Evolutionary conservation across 2,329 filamentous ascomycete genomes (phyloP), one percentile per base, ranked within the genome.

Genomic region (Pseudopithomyces maydicus): DNA sequence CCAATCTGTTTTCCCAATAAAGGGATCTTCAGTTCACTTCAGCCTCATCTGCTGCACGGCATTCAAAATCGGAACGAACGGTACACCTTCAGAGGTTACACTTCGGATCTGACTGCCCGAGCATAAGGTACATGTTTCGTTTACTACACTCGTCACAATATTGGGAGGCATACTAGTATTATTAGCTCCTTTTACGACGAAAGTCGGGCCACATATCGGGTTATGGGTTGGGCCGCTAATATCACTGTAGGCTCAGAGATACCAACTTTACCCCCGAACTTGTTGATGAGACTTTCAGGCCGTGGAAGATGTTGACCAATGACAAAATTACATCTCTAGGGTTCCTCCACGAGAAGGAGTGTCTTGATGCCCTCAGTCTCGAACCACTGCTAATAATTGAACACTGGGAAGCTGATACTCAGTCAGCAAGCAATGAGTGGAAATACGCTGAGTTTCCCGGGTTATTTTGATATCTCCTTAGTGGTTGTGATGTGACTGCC

Each of bases 21-120:
- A 71, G 10, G 67, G 56, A 33, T 67, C 66, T 42, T 55, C 55
- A 32, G 71, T 69, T 67, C 67, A 71, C 45, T 72, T 63, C 54
- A 74, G 58, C 68, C 72, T 76, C 5, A 69, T 44, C 36, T 66
- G 61, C 54, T 74, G 71, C 17, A 56, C 62, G n/a, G 70, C 71
- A 52, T 60, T 66, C 49, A 76, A 55, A 1, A 70, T 64, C 10
- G 72, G 67, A 8, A 69, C 67, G 49, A 76, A 72, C 10, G 59
- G 62, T 14, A 70, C 64, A 7, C 62, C 66, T 41, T 66, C 64
- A 36, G 68, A 70, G 20, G 51, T 36, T 8, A 62, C 61, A 52
- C 70, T 74, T 47, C 70, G 44, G 36, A 75, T 51, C 39, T 60
- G 50, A 14, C 58, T 59, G 4, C 64, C 54, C 14, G 54, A 42